Base-by-base conservation (phyloP, 2,329 filamentous ascomycete genomes). In the Hypoxylon sp. region DNA sequence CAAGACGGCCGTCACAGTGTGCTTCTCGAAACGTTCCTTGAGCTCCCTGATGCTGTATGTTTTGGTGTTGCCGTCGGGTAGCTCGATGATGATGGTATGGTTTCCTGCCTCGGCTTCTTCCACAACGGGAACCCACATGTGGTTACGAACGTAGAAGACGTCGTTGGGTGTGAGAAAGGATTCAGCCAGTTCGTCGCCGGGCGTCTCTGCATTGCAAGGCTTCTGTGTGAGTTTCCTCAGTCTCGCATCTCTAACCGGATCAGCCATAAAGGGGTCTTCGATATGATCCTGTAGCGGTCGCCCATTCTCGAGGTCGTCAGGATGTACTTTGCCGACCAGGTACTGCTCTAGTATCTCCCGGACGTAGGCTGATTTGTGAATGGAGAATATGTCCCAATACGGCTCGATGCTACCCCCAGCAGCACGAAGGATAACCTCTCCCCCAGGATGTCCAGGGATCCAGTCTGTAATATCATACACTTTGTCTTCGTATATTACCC, bases 391-490 rank as follows among this genome's bases (percentile, higher is more conserved):
- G 62, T 89, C 80, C 89, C 89, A 91, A 76, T 90, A 91, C 0
- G 85, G 84, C 53, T 91, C 88, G 51, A 91, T 84, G 56, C 83
- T 85, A 37, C 85, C 84, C 3, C 89, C 89, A 1, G 87, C 87
- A 1, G 89, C 89, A 28, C 85, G 83, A 7, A 91, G 79, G 61
- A 91, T 91, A 13, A 91, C 87, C 54, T 89, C 85, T 43, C 89
- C 89, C 3, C 89, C 89, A 0, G 89, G 89, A 71, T 91, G 89
- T 0, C 83, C 86, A 1, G 81, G 78, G 20, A 91, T 78, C 87
- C 88, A 91, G 52, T 90, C 86, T 0, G 88, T 91, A 54, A 91
- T 91, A 70, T 91, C 85, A 79, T 91, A 91, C 19, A 91, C 87
- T 59, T 86, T 85, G 72, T 86, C 85, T 22, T 82, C 85, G 55